These are phyloP conservation scores for Clitopilus hobsonii DNA, from an alignment of 768 basidiomycete species.

Conservation along the genomic window DNA sequence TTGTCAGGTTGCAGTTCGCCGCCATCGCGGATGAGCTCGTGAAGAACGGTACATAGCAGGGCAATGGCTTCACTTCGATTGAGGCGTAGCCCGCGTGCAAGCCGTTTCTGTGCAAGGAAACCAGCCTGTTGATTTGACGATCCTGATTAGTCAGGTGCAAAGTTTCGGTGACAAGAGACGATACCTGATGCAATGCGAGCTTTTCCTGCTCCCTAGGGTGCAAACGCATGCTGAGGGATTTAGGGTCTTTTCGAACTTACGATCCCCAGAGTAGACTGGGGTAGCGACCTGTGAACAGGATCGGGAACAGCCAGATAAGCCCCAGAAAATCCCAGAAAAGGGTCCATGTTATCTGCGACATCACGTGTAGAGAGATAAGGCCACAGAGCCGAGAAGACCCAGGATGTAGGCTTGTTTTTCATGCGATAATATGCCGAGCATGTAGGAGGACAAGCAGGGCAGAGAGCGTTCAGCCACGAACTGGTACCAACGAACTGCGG, in stretches of 20 bases:
- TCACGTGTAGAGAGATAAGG: neutral
- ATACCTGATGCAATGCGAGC: conserved; percentile 66
- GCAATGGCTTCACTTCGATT: conserved; percentile 88
- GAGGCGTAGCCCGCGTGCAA: conserved; percentile 87
- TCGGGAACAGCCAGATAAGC: neutral
- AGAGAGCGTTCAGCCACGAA: too few relatives aligned
- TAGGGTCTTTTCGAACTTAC: too few relatives aligned
- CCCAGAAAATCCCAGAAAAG: neutral
- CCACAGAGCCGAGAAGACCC: neutral
- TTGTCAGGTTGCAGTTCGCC: neutral
- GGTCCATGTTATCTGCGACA: neutral
- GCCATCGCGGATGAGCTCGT: conserved; percentile 94
- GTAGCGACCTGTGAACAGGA: too few relatives aligned
- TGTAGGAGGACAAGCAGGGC: too few relatives aligned
- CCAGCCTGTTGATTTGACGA: conserved; percentile 80
- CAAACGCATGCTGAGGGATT: conserved; percentile 48
- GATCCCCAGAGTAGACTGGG: neutral
- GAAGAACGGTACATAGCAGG: conserved; percentile 87
- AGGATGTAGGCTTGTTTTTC: neutral
- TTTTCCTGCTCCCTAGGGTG: conserved; percentile 74
- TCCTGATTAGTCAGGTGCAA: conserved; percentile 2
- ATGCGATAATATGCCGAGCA: neutral
- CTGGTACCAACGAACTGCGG: too few relatives aligned
- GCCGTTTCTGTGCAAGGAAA: conserved; percentile 86
- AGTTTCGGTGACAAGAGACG: neutral